A percentile compares a stretch with the other conserved stretches of the same genome.
phyloP scores from a whole-genome alignment of 2,329 filamentous ascomycete genomes.

The Claviceps pazoutovae region DNA sequence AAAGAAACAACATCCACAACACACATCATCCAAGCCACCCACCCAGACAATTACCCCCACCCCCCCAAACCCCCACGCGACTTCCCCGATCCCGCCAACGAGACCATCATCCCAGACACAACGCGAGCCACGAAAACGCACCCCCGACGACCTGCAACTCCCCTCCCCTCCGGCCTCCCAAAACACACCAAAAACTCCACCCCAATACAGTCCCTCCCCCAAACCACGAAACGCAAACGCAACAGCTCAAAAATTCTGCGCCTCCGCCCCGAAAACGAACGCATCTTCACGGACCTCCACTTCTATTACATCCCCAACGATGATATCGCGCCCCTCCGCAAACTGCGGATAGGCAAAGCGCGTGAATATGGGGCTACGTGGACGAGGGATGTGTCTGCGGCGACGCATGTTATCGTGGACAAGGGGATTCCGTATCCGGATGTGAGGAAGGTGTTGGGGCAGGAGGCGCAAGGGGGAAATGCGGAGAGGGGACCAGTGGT shows the following conservation, averaged over 20 bases:
- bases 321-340: constrained; percentile 52
- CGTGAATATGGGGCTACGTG: constrained; percentile 63
- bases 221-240: constrained; percentile 32
- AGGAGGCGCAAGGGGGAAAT: constrained; percentile 1
- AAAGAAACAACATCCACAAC: neutral
- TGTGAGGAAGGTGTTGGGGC: constrained; percentile 35
- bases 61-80: neutral
- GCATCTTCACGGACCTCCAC: constrained; percentile 45
- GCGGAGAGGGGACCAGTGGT: constrained; percentile 23
- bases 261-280: constrained; percentile 34
- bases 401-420: constrained; percentile 75
- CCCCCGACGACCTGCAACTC: constrained; percentile 9
- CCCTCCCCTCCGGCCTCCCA: neutral
- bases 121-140: constrained; percentile 19
- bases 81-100: constrained; percentile 7
- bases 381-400: constrained; percentile 40
- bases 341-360: constrained; percentile 59
- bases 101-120: constrained; percentile 17
- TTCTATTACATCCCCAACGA: constrained; percentile 76
- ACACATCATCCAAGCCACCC: constrained; percentile 18
- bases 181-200: neutral
- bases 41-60: constrained; percentile 1
- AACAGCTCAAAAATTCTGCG: constrained; percentile 20
- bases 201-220: neutral
- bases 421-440: constrained; percentile 49